Evolutionary conservation across 2,329 filamentous ascomycete genomes (phyloP).

Genomic region (Epichloe amarillans): DNA sequence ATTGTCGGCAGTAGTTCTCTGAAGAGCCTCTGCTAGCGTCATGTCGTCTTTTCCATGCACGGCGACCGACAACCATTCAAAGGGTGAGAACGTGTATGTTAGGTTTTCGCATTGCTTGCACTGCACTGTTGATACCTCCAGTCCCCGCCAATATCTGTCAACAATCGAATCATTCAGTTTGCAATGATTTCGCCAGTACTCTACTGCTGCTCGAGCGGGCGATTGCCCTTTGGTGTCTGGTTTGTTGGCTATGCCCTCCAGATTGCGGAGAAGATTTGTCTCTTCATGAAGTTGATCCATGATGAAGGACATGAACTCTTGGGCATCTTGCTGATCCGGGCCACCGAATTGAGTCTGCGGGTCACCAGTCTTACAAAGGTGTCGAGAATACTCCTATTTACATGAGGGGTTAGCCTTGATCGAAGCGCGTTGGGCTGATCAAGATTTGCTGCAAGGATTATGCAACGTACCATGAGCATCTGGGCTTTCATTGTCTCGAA

Average conservation of each 20-base stretch:
- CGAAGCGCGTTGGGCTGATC: not conserved
- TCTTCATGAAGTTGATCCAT: constrained; percentile 76
- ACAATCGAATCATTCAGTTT: constrained; percentile 63
- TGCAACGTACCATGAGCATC: constrained; percentile 42
- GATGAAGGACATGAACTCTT: constrained; percentile 78
- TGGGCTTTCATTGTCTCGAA: constrained; percentile 38
- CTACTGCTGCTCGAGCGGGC: constrained; percentile 44
- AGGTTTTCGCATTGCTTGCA: constrained; percentile 47
- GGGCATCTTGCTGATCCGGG: constrained; percentile 72
- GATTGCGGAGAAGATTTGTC: constrained; percentile 50
- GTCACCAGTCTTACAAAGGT: constrained; percentile 20
- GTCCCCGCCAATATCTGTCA: constrained; percentile 65
- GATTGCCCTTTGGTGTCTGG: constrained; percentile 21
- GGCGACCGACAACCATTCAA: constrained; percentile 41
- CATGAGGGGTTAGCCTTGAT: not conserved
- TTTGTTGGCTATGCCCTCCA: constrained; percentile 15
- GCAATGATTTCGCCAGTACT: constrained; percentile 62
- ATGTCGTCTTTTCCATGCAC: constrained; percentile 19
- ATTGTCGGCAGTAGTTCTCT: constrained; percentile 56
- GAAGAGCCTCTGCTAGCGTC: constrained; percentile 48
- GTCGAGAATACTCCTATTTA: constrained; percentile 39
- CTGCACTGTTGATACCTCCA: constrained; percentile 58
- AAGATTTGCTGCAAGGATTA: not conserved
- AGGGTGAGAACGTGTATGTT: constrained; percentile 28
- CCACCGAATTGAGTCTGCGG: constrained; percentile 47